Percentiles rank a stretch among this genome's conserved stretches.
Evolutionary conservation across 2,329 filamentous ascomycete genomes (phyloP).

Genomic region (Penicillium sp.): DNA sequence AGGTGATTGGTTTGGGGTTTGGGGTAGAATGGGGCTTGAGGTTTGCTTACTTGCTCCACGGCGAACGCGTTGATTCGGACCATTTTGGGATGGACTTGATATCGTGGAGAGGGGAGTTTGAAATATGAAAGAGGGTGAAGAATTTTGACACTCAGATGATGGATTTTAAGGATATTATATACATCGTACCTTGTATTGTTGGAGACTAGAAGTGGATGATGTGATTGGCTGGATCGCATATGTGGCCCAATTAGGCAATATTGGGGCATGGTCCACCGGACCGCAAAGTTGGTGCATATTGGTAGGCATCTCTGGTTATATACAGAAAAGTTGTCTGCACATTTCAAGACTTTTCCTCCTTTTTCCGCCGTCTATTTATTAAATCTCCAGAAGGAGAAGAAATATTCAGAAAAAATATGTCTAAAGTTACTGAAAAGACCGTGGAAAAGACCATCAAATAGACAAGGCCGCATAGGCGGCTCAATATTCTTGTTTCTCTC

Average conservation of each 20-base stretch:
- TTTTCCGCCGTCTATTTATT: no score
- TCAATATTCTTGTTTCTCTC: no score
- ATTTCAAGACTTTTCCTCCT: no score
- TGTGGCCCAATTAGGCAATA: constrained; percentile 14
- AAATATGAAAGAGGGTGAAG: neutral
- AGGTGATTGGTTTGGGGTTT: neutral
- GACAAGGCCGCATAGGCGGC: no score
- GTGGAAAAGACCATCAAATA: no score
- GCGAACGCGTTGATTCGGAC: constrained; percentile 22
- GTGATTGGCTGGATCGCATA: constrained; percentile 22
- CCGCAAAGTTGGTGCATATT: neutral
- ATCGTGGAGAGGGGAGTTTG: neutral
- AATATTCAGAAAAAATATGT: no score
- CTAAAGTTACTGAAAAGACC: no score
- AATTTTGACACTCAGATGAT: neutral
- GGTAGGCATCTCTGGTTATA: neutral
- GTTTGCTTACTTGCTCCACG: constrained; percentile 19
- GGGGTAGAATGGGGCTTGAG: neutral
- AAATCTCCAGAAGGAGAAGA: no score
- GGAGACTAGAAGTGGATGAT: neutral
- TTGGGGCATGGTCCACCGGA: neutral
- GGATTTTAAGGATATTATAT: constrained; percentile 1
- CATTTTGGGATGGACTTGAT: constrained; percentile 8
- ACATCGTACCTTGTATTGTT: neutral
- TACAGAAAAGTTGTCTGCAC: no score